Conservation (phyloP, 257 asterid genomes). For the Osmanthus fragrans region DNA sequence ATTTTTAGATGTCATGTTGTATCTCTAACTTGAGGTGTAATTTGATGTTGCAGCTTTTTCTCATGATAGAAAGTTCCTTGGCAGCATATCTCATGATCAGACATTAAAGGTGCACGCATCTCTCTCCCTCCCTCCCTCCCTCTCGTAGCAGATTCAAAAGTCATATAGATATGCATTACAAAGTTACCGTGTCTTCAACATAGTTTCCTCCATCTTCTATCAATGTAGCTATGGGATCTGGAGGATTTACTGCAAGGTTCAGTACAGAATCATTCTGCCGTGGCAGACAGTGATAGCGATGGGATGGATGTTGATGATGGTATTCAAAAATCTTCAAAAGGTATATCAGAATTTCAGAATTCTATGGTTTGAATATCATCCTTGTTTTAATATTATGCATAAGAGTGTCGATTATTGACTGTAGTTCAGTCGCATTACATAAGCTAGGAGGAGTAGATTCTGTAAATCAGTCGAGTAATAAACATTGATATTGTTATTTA, state of each 20-base stretch:
- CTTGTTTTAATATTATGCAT: not conserved
- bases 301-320: conserved; percentile 74
- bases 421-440: not conserved
- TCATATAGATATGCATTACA: not conserved
- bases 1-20: not conserved
- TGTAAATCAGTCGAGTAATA: no score
- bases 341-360: conserved; percentile 26
- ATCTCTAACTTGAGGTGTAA: conserved; percentile 18
- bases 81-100: conserved; percentile 91
- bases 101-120: conserved; percentile 53
- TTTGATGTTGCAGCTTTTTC: conserved; percentile 67
- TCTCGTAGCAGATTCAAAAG: not conserved
- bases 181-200: conserved; percentile 3
- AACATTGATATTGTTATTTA: not conserved
- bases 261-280: conserved; percentile 39
- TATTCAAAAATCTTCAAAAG: conserved; percentile 63
- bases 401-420: not conserved
- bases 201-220: not conserved
- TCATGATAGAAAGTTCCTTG: conserved; percentile 81
- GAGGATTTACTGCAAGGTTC: conserved; percentile 71
- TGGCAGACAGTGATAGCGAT: conserved; percentile 58
- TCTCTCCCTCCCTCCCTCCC: not conserved
- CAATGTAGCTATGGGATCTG: conserved; percentile 70
- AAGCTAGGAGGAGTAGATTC: not conserved
- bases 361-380: not conserved